phyloP scores from a whole-genome alignment of 768 basidiomycete genomes.

The Vishniacozyma victoriae region DNA sequence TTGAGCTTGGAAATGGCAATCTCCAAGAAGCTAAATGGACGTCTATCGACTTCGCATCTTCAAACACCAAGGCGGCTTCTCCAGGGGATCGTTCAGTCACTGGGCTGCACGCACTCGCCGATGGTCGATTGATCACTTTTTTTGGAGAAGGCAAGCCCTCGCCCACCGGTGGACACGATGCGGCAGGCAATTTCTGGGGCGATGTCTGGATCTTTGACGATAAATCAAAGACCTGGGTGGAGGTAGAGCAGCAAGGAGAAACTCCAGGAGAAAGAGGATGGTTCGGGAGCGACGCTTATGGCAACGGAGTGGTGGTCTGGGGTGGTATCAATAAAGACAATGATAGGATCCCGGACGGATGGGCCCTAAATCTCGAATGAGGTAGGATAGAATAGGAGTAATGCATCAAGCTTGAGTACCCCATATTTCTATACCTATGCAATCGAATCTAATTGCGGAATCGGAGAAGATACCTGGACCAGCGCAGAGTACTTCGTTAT shows the following conservation, averaged over 20 bases:
- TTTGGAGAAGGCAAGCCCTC: slow-evolving; percentile 30
- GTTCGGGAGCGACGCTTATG: slow-evolving; percentile 47
- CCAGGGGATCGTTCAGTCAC: slow-evolving; percentile 21
- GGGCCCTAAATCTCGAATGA: slow-evolving; percentile 34
- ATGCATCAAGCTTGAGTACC: too few species aligned
- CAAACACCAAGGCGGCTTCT: background rate
- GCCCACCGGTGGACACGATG: slow-evolving; percentile 26
- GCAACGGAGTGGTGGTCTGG: slow-evolving; percentile 43
- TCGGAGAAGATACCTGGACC: slow-evolving; percentile 50
- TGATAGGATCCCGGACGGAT: slow-evolving; percentile 50
- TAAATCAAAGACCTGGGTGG: background rate
- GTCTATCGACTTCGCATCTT: background rate
- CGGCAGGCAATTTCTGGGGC: slow-evolving; percentile 27
- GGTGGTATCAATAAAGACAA: slow-evolving; percentile 52
- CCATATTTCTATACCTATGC: slow-evolving; percentile 90
- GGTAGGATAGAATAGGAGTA: too few species aligned
- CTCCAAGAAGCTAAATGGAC: background rate
- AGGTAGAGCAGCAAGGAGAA: slow-evolving; percentile 1
- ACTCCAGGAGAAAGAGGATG: slow-evolving; percentile 47
- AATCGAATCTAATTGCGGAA: slow-evolving; percentile 67
- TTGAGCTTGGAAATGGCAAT: background rate
- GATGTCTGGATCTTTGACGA: slow-evolving; percentile 21
- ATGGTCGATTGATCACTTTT: slow-evolving; percentile 6
- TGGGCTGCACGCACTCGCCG: slow-evolving; percentile 6
- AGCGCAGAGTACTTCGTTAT: slow-evolving; percentile 70